Conservation (phyloP, 495 filamentous ascomycete species). For the Penicillium arizonense region DNA sequence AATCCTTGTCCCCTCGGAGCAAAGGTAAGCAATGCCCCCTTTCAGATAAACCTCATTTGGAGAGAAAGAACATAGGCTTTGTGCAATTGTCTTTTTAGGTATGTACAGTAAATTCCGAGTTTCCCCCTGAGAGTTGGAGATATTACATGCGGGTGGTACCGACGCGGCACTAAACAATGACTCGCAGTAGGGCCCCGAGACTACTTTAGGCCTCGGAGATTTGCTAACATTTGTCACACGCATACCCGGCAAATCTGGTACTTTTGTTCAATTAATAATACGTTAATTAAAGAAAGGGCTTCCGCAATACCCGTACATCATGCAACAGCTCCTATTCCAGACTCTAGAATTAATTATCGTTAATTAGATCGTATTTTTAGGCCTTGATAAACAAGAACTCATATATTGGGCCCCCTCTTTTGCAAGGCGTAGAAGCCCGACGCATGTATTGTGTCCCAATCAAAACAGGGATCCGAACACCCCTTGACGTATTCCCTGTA, state of each 20-base stretch:
- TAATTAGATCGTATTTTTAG: not conserved
- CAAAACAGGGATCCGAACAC: constrained; percentile 14
- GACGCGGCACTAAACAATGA: constrained; percentile 3
- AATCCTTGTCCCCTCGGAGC: no score
- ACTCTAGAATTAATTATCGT: no score
- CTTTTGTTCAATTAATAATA: no score
- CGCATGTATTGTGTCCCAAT: constrained; percentile 23
- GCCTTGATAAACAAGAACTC: not conserved
- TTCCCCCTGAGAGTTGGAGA: not conserved
- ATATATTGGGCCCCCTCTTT: not conserved
- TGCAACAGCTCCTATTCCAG: no score
- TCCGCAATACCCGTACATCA: no score
- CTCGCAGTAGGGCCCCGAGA: not conserved
- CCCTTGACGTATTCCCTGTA: constrained; percentile 6
- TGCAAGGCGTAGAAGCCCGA: constrained; percentile 20
- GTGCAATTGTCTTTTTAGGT: no score
- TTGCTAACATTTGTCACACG: constrained; percentile 10
- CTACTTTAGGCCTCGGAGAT: constrained; percentile 7
- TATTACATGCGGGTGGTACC: not conserved
- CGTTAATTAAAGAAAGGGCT: not conserved
- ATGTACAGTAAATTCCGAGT: no score
- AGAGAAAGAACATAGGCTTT: no score
- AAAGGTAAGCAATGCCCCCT: no score
- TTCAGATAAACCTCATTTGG: no score
- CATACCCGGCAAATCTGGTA: no score